These are phyloP conservation scores for Durio zibethinus DNA, from an alignment of 345 rosid species.

Conservation along the genomic window DNA sequence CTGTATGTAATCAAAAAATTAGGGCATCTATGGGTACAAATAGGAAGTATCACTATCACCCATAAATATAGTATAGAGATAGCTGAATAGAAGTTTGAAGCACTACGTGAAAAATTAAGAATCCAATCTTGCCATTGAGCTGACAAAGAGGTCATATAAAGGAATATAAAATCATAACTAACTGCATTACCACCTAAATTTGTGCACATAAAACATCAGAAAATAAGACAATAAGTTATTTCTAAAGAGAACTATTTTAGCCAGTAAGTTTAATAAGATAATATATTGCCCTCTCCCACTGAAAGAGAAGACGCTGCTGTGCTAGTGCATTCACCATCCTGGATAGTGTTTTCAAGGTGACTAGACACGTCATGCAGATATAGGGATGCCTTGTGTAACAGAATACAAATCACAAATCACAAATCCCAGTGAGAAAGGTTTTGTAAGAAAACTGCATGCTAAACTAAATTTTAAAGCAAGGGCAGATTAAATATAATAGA, in stretches of 20 bases:
- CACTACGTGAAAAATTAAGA: neutral
- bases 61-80: neutral
- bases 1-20: constrained; percentile 37
- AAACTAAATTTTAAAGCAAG: neutral
- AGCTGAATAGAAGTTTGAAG: constrained; percentile 1
- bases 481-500: neutral
- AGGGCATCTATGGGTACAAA: neutral
- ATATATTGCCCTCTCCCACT: neutral
- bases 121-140: neutral
- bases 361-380: neutral
- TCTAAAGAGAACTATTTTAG: neutral
- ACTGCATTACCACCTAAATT: neutral
- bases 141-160: neutral
- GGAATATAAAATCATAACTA: neutral
- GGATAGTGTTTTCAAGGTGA: neutral
- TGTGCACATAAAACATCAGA: neutral
- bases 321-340: neutral
- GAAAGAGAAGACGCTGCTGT: neutral
- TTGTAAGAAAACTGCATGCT: neutral
- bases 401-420: neutral
- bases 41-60: neutral
- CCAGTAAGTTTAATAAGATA: neutral
- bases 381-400: neutral
- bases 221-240: neutral
- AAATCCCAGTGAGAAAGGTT: neutral